phyloP scores from a whole-genome alignment of 805 yeast genomes.

The Monosporozyma aerobia region DNA sequence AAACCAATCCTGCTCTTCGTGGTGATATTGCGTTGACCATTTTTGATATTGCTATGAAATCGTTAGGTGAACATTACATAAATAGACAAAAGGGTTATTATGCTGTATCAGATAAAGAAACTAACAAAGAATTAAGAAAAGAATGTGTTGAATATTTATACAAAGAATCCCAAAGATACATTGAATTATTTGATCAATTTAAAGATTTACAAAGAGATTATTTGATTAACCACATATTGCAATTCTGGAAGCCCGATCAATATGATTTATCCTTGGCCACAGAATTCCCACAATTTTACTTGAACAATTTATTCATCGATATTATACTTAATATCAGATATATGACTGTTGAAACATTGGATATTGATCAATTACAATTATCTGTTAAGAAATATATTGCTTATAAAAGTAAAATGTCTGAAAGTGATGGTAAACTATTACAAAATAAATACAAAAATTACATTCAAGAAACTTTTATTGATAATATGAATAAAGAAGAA shows the following conservation, averaged over 20 bases:
- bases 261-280: slow-evolving; percentile 25
- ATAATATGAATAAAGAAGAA: slow-evolving; percentile 14
- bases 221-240: slow-evolving; percentile 55
- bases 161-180: slow-evolving; percentile 37
- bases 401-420: slow-evolving; percentile 39
- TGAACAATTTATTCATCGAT: slow-evolving; percentile 40
- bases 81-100: slow-evolving; percentile 29
- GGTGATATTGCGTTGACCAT: slow-evolving; percentile 68
- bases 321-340: slow-evolving; percentile 61
- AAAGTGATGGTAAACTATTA: slow-evolving; percentile 28
- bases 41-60: slow-evolving; percentile 55
- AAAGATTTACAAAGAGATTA: slow-evolving; percentile 59
- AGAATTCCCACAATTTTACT: slow-evolving; percentile 29
- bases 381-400: slow-evolving; percentile 66
- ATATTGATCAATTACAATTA: slow-evolving; percentile 51
- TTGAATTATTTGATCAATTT: slow-evolving; percentile 60
- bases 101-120: slow-evolving; percentile 27
- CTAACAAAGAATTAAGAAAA: slow-evolving; percentile 23
- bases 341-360: slow-evolving; percentile 29
- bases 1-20: slow-evolving; percentile 66
- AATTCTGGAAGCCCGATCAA: slow-evolving; percentile 38
- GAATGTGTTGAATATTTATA: slow-evolving; percentile 28
- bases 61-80: slow-evolving; percentile 29
- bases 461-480: slow-evolving; percentile 29
- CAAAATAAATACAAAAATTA: slow-evolving; percentile 28